Evolutionary conservation across 169 alveolate species (phyloP).

Genomic region (Eimeria tenella): DNA sequence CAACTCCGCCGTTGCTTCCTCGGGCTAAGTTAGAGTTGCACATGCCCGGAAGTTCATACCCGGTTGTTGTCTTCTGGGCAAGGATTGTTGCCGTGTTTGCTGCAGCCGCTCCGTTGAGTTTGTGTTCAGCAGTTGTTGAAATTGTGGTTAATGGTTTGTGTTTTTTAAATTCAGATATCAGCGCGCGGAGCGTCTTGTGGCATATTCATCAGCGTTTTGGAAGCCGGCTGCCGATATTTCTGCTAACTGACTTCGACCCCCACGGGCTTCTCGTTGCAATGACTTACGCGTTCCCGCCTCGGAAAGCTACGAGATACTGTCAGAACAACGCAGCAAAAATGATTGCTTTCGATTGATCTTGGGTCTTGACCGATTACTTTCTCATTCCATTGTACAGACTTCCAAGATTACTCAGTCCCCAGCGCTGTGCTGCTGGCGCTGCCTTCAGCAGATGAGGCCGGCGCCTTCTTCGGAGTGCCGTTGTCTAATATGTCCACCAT

Average conservation of each 20-base stretch:
- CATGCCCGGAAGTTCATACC: not conserved
- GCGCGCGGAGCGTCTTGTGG: conserved; percentile 19
- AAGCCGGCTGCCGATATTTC: not conserved
- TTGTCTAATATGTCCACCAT: not conserved
- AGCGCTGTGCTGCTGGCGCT: not conserved
- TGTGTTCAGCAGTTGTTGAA: not conserved
- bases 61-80: not conserved
- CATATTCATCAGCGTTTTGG: not conserved
- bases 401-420: not conserved
- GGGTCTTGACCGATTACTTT: no score
- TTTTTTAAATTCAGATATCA: not conserved
- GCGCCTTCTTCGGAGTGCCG: not conserved
- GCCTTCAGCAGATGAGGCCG: conserved; percentile 20
- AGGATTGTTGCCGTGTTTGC: not conserved
- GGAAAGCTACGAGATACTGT: not conserved
- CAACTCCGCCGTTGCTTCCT: no score
- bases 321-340: not conserved
- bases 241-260: not conserved
- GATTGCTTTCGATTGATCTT: not conserved
- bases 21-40: not conserved
- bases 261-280: conserved; percentile 22
- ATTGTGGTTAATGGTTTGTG: no score
- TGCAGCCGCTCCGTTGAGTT: not conserved
- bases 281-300: conserved; percentile 10
- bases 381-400: not conserved